phyloP scores from a whole-genome alignment of 1,284 basidiomycete species.

The Paramarasmius palmivorus region DNA sequence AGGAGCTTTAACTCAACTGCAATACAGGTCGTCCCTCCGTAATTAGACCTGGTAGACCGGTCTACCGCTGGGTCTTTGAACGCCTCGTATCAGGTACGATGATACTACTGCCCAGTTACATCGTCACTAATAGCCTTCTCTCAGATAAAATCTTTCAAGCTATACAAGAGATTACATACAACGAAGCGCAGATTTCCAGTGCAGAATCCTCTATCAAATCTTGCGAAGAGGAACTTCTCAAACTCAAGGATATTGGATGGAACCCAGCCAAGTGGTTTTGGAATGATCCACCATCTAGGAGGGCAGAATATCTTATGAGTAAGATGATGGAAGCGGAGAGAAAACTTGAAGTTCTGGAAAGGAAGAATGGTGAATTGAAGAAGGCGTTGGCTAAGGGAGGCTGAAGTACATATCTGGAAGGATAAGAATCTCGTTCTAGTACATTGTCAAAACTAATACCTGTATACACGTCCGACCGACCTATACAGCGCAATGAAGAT shows the following conservation, averaged over 20 bases:
- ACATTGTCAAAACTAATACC: too few species aligned
- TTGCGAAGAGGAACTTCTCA: slow-evolving; percentile 77
- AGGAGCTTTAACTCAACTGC: too few species aligned
- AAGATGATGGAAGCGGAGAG: slow-evolving; percentile 74
- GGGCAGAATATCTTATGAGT: slow-evolving; percentile 69
- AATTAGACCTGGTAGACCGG: slow-evolving; percentile 89
- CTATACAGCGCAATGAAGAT: too few species aligned
- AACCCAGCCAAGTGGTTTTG: slow-evolving; percentile 48
- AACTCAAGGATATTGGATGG: slow-evolving; percentile 59
- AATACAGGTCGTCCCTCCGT: slow-evolving; percentile 77
- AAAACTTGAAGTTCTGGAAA: slow-evolving; percentile 71
- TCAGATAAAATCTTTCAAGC: slow-evolving; percentile 81
- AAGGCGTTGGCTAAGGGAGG: slow-evolving; percentile 47
- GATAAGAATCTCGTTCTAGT: neutral
- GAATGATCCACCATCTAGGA: slow-evolving; percentile 55
- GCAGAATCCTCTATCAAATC: slow-evolving; percentile 67
- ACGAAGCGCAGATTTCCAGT: slow-evolving; percentile 69
- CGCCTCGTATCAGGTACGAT: slow-evolving; percentile 71
- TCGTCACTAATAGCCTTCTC: neutral
- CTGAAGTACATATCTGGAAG: slow-evolving; percentile 4
- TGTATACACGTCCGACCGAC: too few species aligned
- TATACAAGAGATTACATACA: slow-evolving; percentile 80
- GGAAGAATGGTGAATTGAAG: slow-evolving; percentile 67
- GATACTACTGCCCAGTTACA: slow-evolving; percentile 1
- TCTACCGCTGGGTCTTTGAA: slow-evolving; percentile 85